A percentile compares a stretch with the other conserved stretches of the same genome.
Evolutionary conservation across 345 rosid species (phyloP).

Genomic region (Dimocarpus longan): DNA sequence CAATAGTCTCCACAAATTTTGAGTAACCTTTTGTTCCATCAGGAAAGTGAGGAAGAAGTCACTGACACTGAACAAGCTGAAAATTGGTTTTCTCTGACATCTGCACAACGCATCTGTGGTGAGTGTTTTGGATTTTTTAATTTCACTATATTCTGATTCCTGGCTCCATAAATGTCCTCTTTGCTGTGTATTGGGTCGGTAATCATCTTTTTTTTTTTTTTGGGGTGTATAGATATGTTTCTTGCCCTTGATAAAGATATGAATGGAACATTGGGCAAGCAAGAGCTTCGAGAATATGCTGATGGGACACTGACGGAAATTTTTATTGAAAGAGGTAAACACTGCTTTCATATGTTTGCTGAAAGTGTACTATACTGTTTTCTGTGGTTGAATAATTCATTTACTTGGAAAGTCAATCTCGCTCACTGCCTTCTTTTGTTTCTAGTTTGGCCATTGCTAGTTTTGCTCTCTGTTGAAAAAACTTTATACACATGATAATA

Average conservation of each 20-base stretch:
- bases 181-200: neutral
- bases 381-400: neutral
- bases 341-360: neutral
- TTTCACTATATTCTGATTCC: neutral
- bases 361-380: neutral
- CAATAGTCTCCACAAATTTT: neutral
- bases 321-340: conserved; percentile 88
- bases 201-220: conserved; percentile 11
- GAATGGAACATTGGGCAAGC: conserved; percentile 93
- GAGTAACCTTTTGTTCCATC: conserved; percentile 8
- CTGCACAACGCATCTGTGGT: conserved; percentile 99
- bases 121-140: conserved; percentile 17
- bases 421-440: neutral
- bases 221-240: conserved; percentile 68
- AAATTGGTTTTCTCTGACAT: conserved; percentile 99
- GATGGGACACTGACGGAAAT: conserved; percentile 96
- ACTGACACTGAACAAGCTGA: conserved; percentile 99
- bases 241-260: conserved; percentile 95
- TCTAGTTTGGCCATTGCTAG: neutral
- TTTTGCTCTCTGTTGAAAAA: neutral
- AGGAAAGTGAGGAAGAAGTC: conserved; percentile 99
- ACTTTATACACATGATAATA: neutral
- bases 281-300: conserved; percentile 93
- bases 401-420: neutral
- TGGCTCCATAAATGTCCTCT: neutral